Percentiles rank a stretch among this genome's conserved stretches.
phyloP scores from a whole-genome alignment of 2,329 filamentous ascomycete genomes.

The Neophaeococcomyces mojaviensis region DNA sequence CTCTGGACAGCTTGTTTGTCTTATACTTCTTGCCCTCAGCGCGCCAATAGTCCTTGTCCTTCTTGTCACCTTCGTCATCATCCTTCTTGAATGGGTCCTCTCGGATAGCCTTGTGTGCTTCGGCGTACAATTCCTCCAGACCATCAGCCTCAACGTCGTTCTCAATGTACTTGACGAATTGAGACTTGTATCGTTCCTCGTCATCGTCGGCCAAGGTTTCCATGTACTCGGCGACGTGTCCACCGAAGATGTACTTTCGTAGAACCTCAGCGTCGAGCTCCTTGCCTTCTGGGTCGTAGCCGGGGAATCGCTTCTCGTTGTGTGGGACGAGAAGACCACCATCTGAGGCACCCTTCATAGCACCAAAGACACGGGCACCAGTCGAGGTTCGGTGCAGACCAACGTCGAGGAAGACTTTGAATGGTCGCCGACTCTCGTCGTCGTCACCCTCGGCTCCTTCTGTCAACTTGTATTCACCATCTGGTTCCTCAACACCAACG shows the following conservation, averaged over 20 bases:
- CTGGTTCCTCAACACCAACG: slow-evolving; percentile 89
- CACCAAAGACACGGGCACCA: slow-evolving; percentile 96
- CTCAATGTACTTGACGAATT: slow-evolving; percentile 97
- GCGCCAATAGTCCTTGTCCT: slow-evolving; percentile 97
- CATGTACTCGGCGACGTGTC: slow-evolving; percentile 99
- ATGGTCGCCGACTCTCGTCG: slow-evolving; percentile 82
- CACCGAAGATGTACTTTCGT: slow-evolving; percentile 98
- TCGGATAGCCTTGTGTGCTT: slow-evolving; percentile 94
- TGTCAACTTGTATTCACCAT: slow-evolving; percentile 92
- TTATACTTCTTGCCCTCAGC: slow-evolving; percentile 86
- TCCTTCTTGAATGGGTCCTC: slow-evolving; percentile 97
- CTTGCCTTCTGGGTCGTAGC: slow-evolving; percentile 94
- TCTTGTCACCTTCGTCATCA: slow-evolving; percentile 67
- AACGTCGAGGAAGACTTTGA: slow-evolving; percentile 98
- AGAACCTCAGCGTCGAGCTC: slow-evolving; percentile 95
- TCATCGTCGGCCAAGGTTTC: slow-evolving; percentile 98
- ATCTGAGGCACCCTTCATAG: slow-evolving; percentile 99
- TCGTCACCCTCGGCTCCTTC: slow-evolving; percentile 88
- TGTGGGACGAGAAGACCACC: slow-evolving; percentile 95
- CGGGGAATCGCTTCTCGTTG: slow-evolving; percentile 99
- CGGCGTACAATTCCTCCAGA: slow-evolving; percentile 90
- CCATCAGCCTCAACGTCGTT: slow-evolving; percentile 94
- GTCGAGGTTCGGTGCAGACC: slow-evolving; percentile 96
- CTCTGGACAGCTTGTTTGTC: slow-evolving; percentile 69
- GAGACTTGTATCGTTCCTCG: slow-evolving; percentile 98